These are phyloP conservation scores for Fusarium sp. DNA, from an alignment of 2,329 filamentous ascomycete species.

Conservation along the genomic window DNA sequence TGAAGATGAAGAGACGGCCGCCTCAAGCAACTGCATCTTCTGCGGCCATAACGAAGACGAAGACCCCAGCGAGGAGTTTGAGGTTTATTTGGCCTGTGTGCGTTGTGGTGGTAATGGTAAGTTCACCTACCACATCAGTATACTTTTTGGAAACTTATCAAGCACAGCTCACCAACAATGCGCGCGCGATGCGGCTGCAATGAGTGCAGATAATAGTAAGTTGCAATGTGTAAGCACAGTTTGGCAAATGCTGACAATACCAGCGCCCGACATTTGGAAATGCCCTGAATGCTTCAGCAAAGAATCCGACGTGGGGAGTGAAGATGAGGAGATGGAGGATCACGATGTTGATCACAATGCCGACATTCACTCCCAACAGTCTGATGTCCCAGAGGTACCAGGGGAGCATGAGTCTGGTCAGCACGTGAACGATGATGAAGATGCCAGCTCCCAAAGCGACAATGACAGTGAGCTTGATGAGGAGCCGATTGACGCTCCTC, in stretches of 20 bases:
- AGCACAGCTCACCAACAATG: conserved; percentile 88
- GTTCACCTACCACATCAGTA: conserved; percentile 50
- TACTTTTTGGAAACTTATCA: conserved; percentile 48
- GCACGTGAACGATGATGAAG: conserved; percentile 17
- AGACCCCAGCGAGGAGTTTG: conserved; percentile 83
- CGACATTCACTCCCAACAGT: conserved; percentile 41
- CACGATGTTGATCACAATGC: conserved; percentile 36
- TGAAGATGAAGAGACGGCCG: conserved; percentile 59
- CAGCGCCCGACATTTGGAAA: conserved; percentile 59
- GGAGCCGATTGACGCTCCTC: conserved; percentile 66
- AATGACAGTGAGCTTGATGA: conserved; percentile 14
- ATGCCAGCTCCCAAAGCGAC: conserved; percentile 20
- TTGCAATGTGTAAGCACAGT: neutral
- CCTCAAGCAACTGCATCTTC: conserved; percentile 68
- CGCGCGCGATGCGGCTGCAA: conserved; percentile 71
- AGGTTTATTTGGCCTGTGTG: conserved; percentile 79
- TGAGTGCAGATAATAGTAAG: conserved; percentile 49
- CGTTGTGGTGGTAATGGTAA: conserved; percentile 85
- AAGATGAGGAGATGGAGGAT: conserved; percentile 44
- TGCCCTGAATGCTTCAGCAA: conserved; percentile 60
- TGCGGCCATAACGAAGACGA: conserved; percentile 86
- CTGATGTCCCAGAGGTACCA: conserved; percentile 31
- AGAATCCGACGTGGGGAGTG: conserved; percentile 46
- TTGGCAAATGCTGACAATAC: conserved; percentile 9
- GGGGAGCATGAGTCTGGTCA: conserved; percentile 15